Evolutionary conservation across 1,139 yeast species (phyloP).

Genomic region (Yamadazyma taylorii): DNA sequence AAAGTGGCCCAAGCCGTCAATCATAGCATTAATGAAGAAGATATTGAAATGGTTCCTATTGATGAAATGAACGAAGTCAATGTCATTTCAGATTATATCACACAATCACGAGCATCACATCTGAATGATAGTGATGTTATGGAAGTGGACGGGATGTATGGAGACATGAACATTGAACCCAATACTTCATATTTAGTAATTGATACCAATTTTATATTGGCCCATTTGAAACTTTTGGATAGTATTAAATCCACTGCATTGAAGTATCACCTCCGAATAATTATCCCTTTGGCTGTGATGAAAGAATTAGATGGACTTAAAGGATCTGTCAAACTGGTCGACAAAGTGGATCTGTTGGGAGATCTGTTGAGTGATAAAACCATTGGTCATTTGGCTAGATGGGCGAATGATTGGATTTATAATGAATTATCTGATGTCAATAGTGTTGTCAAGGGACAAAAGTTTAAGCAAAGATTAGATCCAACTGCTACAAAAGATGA

Average conservation of each 20-base stretch:
- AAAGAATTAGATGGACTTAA: constrained; percentile 82
- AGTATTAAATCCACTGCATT: constrained; percentile 42
- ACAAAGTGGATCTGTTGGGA: constrained; percentile 6
- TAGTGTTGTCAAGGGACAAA: constrained; percentile 65
- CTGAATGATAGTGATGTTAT: constrained; percentile 18
- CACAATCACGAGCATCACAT: constrained; percentile 17
- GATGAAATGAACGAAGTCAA: constrained; percentile 48
- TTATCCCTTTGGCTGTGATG: constrained; percentile 71
- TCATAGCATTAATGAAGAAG: constrained; percentile 31
- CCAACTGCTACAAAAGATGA: constrained; percentile 60
- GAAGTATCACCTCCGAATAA: constrained; percentile 46
- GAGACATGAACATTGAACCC: constrained; percentile 20
- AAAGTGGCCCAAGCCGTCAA: constrained; percentile 31
- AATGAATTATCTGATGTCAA: constrained; percentile 53
- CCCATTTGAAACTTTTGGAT: constrained; percentile 60
- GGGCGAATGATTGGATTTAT: constrained; percentile 81
- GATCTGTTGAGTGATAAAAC: constrained; percentile 25
- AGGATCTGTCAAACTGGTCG: constrained; percentile 26
- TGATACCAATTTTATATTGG: constrained; percentile 76
- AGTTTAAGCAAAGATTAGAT: constrained; percentile 51
- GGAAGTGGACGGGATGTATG: constrained; percentile 17
- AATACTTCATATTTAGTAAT: constrained; percentile 50
- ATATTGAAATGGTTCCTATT: constrained; percentile 52
- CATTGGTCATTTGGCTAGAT: constrained; percentile 62
- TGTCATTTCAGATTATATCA: constrained; percentile 44